Percentiles rank a stretch among this genome's conserved stretches.
Conservation (phyloP, 2,329 filamentous ascomycete genomes). For the Xylariaceae sp. region DNA sequence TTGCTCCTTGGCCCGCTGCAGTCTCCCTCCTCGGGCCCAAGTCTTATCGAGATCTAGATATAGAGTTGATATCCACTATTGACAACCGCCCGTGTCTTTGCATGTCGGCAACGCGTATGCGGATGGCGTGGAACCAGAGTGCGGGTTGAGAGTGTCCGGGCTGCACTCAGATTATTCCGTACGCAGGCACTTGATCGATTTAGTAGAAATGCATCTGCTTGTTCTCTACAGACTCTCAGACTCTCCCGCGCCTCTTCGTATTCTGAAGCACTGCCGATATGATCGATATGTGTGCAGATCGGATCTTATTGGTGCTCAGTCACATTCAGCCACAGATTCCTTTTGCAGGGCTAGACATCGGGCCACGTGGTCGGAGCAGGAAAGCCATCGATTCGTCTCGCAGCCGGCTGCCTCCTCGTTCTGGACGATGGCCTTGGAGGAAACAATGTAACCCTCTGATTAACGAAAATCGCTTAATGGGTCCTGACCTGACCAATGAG, state of each 20-base stretch:
- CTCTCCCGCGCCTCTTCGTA: not conserved
- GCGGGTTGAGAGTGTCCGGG: not conserved
- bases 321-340: not conserved
- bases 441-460: not conserved
- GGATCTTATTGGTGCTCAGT: not conserved
- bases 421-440: not conserved
- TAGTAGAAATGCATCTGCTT: not conserved
- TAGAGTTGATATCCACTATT: not conserved
- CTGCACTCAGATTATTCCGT: not conserved
- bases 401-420: not conserved
- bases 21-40: not conserved
- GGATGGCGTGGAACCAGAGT: not conserved
- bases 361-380: not conserved
- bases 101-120: not conserved
- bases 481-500: not conserved
- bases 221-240: not conserved
- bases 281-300: not conserved
- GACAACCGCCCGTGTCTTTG: not conserved
- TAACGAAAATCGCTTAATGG: not conserved
- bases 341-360: not conserved
- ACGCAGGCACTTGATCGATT: too few relatives aligned
- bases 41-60: not conserved
- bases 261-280: not conserved
- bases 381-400: not conserved
- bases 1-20: not conserved